These are phyloP conservation scores for Mycena filopes DNA, from an alignment of 768 basidiomycete species.

Conservation along the genomic window DNA sequence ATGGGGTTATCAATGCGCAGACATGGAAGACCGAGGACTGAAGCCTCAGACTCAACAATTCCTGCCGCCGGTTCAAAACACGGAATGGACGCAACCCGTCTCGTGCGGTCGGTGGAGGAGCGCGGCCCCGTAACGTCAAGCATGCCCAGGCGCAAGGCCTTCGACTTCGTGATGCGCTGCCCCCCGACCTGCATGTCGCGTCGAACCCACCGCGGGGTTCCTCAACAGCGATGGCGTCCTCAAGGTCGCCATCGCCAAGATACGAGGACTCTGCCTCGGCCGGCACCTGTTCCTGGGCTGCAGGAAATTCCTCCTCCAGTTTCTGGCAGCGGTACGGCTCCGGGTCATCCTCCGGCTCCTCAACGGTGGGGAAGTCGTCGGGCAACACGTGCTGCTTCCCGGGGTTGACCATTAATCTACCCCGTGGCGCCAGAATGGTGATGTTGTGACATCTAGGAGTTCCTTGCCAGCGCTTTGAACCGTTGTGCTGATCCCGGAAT, in stretches of 20 bases:
- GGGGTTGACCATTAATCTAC: not conserved
- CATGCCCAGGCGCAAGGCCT: constrained; percentile 1
- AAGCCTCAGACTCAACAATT: too few relatives aligned
- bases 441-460: too few relatives aligned
- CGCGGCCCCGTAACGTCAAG: not conserved
- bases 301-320: not conserved
- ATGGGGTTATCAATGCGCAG: not conserved
- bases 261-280: not conserved
- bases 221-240: not conserved
- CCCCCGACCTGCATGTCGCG: not conserved
- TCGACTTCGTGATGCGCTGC: not conserved
- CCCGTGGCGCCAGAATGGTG: not conserved
- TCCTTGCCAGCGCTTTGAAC: not conserved
- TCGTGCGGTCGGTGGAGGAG: not conserved
- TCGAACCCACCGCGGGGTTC: constrained; percentile 1
- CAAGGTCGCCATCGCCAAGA: not conserved
- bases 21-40: not conserved
- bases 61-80: not conserved
- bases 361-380: too few relatives aligned
- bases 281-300: not conserved
- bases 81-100: not conserved
- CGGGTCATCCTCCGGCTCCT: not conserved
- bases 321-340: not conserved
- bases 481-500: not conserved
- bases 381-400: too few relatives aligned